Evolutionary conservation across 1,284 basidiomycete genomes (phyloP).

Genomic region (Termitomyces sp.): DNA sequence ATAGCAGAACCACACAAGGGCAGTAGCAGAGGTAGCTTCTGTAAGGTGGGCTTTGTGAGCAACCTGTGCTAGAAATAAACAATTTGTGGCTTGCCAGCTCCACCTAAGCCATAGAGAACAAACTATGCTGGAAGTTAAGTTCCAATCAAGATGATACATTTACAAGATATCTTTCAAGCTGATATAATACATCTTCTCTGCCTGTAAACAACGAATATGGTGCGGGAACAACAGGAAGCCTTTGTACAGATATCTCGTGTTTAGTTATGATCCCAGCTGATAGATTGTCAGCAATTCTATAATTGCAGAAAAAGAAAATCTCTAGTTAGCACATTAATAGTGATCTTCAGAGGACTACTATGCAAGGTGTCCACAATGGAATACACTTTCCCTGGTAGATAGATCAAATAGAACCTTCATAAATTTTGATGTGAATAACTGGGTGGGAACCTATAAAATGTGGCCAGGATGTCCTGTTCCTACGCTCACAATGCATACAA

Average conservation of each 20-base stretch:
- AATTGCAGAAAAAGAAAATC: neutral
- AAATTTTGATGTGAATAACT: too few relatives aligned
- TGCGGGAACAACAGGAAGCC: neutral
- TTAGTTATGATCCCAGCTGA: neutral
- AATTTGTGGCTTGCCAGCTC: too few relatives aligned
- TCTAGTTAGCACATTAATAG: neutral
- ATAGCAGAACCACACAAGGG: neutral
- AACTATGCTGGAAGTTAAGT: neutral
- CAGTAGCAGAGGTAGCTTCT: too few relatives aligned
- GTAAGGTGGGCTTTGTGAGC: too few relatives aligned
- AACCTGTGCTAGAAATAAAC: too few relatives aligned
- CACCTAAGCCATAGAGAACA: too few relatives aligned
- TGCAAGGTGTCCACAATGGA: neutral
- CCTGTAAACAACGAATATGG: conserved; percentile 3
- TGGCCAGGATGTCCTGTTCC: too few relatives aligned
- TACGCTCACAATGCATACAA: too few relatives aligned
- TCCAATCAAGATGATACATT: neutral
- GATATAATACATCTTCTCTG: neutral
- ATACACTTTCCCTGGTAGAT: neutral
- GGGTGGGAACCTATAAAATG: too few relatives aligned
- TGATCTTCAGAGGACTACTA: neutral
- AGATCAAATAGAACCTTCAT: too few relatives aligned
- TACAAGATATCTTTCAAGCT: neutral
- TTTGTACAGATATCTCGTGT: neutral
- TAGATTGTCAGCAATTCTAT: neutral